A percentile compares a stretch with the other conserved stretches of the same genome.
These are phyloP conservation scores for Ganoderma leucocontextum DNA, from an alignment of 1,284 basidiomycete species.

Conservation along the genomic window DNA sequence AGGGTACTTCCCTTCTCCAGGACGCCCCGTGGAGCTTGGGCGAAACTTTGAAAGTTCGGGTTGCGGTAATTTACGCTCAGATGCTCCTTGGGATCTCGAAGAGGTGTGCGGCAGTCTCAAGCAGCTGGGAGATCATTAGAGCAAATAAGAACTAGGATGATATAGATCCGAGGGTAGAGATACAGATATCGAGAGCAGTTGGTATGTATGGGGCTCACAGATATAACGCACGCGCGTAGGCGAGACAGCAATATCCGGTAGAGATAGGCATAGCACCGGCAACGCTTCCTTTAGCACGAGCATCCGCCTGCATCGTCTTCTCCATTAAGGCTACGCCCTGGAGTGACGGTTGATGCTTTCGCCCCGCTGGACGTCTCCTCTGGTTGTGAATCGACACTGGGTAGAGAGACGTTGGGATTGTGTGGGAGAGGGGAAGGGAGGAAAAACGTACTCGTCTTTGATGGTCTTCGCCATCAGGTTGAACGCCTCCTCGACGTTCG, in stretches of 20 bases:
- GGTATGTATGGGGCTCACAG: constrained; percentile 1
- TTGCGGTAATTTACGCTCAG: too few relatives aligned
- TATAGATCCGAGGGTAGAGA: constrained; percentile 13
- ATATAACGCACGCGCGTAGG: not conserved
- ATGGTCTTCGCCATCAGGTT: constrained; percentile 99
- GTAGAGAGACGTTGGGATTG: not conserved
- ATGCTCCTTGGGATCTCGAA: not conserved
- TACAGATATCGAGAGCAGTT: constrained; percentile 6
- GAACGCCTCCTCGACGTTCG: constrained; percentile 99
- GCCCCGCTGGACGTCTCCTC: constrained; percentile 34
- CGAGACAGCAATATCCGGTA: not conserved
- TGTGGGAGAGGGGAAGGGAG: not conserved
- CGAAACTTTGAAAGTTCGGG: too few relatives aligned
- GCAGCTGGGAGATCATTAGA: not conserved
- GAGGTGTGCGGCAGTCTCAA: not conserved
- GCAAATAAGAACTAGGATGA: not conserved
- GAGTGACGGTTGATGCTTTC: constrained; percentile 39
- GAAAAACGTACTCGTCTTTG: constrained; percentile 80
- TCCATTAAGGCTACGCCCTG: constrained; percentile 38
- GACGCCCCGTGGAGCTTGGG: too few relatives aligned
- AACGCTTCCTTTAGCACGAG: constrained; percentile 32
- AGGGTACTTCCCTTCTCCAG: too few relatives aligned
- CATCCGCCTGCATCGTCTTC: constrained; percentile 39
- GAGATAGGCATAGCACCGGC: not conserved
- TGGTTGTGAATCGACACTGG: constrained; percentile 39